A percentile compares a stretch with the other conserved stretches of the same genome.
phyloP scores from a whole-genome alignment of 2,329 filamentous ascomycete species.

The Apiospora marii region DNA sequence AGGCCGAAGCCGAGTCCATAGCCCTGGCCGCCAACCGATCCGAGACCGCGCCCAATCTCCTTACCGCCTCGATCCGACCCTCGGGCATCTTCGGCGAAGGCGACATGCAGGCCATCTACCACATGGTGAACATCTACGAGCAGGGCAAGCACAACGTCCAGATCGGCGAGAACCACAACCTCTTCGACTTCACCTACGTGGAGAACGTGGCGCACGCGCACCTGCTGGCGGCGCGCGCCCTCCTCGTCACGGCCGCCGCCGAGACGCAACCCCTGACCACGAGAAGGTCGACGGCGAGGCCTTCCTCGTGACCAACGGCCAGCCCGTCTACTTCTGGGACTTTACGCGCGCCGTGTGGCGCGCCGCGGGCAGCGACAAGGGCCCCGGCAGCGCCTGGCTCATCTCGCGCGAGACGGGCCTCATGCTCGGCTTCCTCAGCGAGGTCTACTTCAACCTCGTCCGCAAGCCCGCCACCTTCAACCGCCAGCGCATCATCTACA shows the following conservation, averaged over 20 bases:
- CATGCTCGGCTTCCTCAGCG: slow-evolving; percentile 60
- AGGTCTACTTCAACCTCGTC: slow-evolving; percentile 58
- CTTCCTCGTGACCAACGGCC: slow-evolving; percentile 91
- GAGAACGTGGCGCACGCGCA: slow-evolving; percentile 78
- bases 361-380: slow-evolving; percentile 60
- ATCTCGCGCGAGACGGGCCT: slow-evolving; percentile 61
- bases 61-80: slow-evolving; percentile 84
- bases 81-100: slow-evolving; percentile 92
- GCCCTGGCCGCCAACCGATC: slow-evolving; percentile 79
- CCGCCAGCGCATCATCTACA: slow-evolving; percentile 68
- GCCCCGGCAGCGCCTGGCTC: slow-evolving; percentile 62
- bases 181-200: slow-evolving; percentile 72
- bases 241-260: slow-evolving; percentile 67
- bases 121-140: slow-evolving; percentile 75
- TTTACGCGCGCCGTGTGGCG: slow-evolving; percentile 82
- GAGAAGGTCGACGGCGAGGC: slow-evolving; percentile 84
- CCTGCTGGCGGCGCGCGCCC: slow-evolving; percentile 77
- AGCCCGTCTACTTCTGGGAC: slow-evolving; percentile 91
- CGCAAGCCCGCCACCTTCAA: slow-evolving; percentile 65
- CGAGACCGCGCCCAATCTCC: slow-evolving; percentile 61
- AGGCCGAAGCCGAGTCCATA: slow-evolving; percentile 81
- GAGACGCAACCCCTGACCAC: slow-evolving; percentile 71
- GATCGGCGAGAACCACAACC: slow-evolving; percentile 73
- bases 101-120: slow-evolving; percentile 78
- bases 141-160: slow-evolving; percentile 78